Evolutionary conservation across 1,284 basidiomycete genomes (phyloP).

Genomic region (Rhodotorula sp.): DNA sequence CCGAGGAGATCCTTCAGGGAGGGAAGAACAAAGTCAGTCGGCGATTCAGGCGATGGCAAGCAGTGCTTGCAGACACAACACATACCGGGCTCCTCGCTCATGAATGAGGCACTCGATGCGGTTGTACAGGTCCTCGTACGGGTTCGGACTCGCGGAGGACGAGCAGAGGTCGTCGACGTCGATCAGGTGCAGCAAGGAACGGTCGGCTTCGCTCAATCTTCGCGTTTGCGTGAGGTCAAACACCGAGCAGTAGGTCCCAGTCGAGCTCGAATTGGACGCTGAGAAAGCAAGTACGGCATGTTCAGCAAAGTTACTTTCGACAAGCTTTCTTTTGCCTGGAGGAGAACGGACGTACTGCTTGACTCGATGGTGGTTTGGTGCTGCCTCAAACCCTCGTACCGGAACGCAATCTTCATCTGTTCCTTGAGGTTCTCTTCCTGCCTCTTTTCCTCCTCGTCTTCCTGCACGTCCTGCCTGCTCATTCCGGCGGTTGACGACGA

Average conservation of each 20-base stretch:
- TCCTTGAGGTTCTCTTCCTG: slow-evolving; percentile 54
- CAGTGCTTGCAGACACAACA: not conserved
- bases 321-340: not conserved
- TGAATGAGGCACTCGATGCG: slow-evolving; percentile 18
- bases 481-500: slow-evolving; percentile 48
- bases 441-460: slow-evolving; percentile 58
- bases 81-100: slow-evolving; percentile 20
- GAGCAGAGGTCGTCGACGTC: slow-evolving; percentile 25
- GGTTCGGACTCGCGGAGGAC: not conserved
- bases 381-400: slow-evolving; percentile 86
- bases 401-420: slow-evolving; percentile 87
- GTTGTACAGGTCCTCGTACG: slow-evolving; percentile 27
- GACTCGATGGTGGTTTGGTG: slow-evolving; percentile 76
- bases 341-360: slow-evolving; percentile 27
- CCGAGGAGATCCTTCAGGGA: not conserved
- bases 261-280: slow-evolving; percentile 4
- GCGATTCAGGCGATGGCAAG: too few relatives aligned
- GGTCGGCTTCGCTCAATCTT: slow-evolving; percentile 33
- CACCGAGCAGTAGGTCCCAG: slow-evolving; percentile 63
- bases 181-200: slow-evolving; percentile 31
- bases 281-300: too few relatives aligned
- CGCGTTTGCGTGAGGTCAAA: slow-evolving; percentile 65
- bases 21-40: not conserved
- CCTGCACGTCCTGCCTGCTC: slow-evolving; percentile 44
- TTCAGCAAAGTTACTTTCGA: too few relatives aligned